Base-by-base conservation (phyloP, 306 rosid species). In the Pyrus bretschneideri region DNA sequence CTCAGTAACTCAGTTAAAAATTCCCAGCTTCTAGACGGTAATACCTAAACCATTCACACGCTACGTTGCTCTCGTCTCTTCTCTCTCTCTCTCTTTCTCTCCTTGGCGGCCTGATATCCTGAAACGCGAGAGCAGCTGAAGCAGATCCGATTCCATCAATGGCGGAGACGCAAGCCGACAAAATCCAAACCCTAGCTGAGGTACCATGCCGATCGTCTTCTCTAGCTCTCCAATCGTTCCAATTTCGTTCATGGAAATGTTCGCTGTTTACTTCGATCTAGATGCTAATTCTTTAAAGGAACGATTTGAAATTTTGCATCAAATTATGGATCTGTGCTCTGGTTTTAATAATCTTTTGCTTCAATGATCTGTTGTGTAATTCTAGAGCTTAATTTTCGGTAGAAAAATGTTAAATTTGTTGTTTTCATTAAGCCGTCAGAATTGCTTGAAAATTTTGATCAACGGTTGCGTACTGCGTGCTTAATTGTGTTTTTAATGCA, bases 131-230 rank as follows among this genome's bases (percentile, higher is more conserved):
- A 12, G 70, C 61, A 67, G 69, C 78, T 52, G 64, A 61, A 61
- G 55, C 72, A 17, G 67, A 77, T 73, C 80, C 23, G 14, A 79
- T 27, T 46, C 55, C 88, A 70, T 78, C 91, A 68, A 94, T 94
- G 98, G 93, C 97, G 88, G 98, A 88, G 70, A 35, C 87, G 57
- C 75, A 81, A 62, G 76, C 75, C 63, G 83, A 84, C 77, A 83
- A 81, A 18, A 55, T 81, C 62, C 90, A 51, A 75, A 73, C 96
- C 73, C 89, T 94, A 0, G 85, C 93, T 25, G 92, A 94, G 97
- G 98, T 92, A 76, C 27, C 22, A 5, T 60, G 54, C 57, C 4
- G 14, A 23, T 73, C 29, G 7, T 33, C 13, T 11, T 52, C 31
- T 59, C 30, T 13, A 9, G 0, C 1, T 10, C 17, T 55, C 49